Base-by-base conservation (phyloP, 2,329 filamentous ascomycete genomes). In the Peltaster fructicola region DNA sequence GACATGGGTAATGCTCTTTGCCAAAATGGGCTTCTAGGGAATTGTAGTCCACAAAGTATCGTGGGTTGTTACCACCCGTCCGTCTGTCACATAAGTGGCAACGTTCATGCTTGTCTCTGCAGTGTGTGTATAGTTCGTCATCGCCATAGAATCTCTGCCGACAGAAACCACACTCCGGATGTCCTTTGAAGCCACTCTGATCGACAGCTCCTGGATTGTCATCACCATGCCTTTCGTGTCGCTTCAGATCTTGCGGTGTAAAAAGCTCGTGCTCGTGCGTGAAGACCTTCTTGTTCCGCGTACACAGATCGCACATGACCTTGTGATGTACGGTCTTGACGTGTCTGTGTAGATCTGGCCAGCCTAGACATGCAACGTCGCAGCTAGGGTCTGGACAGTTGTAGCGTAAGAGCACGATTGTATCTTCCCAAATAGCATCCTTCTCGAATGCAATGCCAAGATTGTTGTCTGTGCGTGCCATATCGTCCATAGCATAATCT, bases 231-330 rank as follows among this genome's bases (percentile, higher is more conserved):
- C 70, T 77, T 64, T 95, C 90, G 50, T 98, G 88, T 41, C 70
- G 77, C 38, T 78, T 72, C 24, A 95, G 60, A 38, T 85, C 80
- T 34, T 73, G 67, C 33, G 71, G 65, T 1, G 78, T 75, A 49
- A 93, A 95, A 1, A 98, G 63, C 34, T 90, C 80, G 47, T 98
- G 88, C 52, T 98, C 88, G 53, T 98, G 88, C 1, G 88, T 93
- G 41, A 98, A 98, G 16, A 93, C 82, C 46, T 92, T 93, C 55
- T 98, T 98, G 58, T 93, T 84, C 31, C 82, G 63, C 5, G 84
- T 78, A 52, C 84, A 93, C 7, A 92, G 61, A 50, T 92, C 81
- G 51, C 69, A 90, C 74, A 90, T 84, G 47, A 78, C 73, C 55
- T 85, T 91, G 35, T 73, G 64, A 56, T 98, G 88, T 30, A 65